Percentiles rank a stretch among this genome's conserved stretches.
Conservation (phyloP, 2,329 filamentous ascomycete genomes). For the Aspergillus oerlinghausenensis region DNA sequence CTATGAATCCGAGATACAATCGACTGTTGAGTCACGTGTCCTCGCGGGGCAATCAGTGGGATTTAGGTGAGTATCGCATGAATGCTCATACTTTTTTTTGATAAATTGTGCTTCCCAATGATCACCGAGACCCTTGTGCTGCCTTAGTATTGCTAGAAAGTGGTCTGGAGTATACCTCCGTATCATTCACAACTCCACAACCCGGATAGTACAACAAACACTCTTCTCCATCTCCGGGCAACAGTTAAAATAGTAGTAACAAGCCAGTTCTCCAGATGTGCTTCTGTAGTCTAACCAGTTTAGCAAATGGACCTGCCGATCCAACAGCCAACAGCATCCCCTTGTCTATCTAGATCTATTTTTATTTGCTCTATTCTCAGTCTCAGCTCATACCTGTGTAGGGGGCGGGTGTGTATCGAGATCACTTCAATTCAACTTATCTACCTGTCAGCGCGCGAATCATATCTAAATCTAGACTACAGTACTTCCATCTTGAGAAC, state of each 20-base stretch:
- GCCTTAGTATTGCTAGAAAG: background rate
- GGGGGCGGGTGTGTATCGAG: too few relatives aligned
- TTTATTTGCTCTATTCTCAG: background rate
- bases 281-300: background rate
- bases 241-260: background rate
- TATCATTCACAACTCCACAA: background rate
- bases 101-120: background rate
- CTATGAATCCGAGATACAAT: background rate
- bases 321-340: background rate
- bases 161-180: background rate
- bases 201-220: background rate
- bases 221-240: background rate
- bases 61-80: background rate
- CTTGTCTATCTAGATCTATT: background rate
- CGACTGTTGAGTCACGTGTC: background rate
- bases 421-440: background rate
- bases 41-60: background rate
- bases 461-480: background rate
- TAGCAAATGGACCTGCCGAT: constrained; percentile 4
- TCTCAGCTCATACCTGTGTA: background rate
- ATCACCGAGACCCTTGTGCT: background rate
- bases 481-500: background rate
- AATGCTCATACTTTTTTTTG: background rate
- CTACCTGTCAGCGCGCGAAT: background rate
- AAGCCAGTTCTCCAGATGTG: background rate